These are phyloP conservation scores for Podospora anserina DNA, from an alignment of 495 filamentous ascomycete genomes.

Conservation along the genomic window DNA sequence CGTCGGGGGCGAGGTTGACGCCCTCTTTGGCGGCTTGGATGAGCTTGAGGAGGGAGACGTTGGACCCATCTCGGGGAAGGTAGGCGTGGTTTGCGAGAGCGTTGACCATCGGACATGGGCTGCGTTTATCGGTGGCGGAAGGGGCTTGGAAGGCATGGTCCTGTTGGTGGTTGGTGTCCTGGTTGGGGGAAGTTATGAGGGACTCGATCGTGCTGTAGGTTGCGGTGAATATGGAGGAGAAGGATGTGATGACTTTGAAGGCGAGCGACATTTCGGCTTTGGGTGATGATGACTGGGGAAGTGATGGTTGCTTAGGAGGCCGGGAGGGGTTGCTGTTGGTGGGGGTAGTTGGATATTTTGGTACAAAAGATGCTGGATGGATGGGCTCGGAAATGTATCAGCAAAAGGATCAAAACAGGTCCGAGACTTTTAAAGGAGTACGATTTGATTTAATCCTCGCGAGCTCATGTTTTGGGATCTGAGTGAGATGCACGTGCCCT, in stretches of 20 bases:
- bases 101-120: constrained; percentile 55
- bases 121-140: constrained; percentile 18
- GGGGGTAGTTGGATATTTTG: not conserved
- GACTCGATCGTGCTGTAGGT: not conserved
- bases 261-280: not conserved
- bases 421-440: not conserved
- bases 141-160: not conserved
- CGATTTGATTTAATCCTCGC: not conserved
- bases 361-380: not conserved
- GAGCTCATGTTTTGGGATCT: not conserved
- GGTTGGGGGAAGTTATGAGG: not conserved
- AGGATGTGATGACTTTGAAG: not conserved
- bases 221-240: not conserved
- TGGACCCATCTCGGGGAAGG: constrained; percentile 51
- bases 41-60: constrained; percentile 28
- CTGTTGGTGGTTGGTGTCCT: not conserved
- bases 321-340: not conserved
- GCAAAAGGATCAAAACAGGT: not conserved
- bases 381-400: not conserved
- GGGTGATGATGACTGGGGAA: not conserved
- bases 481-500: not conserved
- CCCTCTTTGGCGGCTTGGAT: constrained; percentile 25
- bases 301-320: not conserved
- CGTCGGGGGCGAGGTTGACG: constrained; percentile 29
- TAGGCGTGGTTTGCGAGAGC: constrained; percentile 57